phyloP scores from a whole-genome alignment of 345 rosid genomes.

The Salix suchowensis region DNA sequence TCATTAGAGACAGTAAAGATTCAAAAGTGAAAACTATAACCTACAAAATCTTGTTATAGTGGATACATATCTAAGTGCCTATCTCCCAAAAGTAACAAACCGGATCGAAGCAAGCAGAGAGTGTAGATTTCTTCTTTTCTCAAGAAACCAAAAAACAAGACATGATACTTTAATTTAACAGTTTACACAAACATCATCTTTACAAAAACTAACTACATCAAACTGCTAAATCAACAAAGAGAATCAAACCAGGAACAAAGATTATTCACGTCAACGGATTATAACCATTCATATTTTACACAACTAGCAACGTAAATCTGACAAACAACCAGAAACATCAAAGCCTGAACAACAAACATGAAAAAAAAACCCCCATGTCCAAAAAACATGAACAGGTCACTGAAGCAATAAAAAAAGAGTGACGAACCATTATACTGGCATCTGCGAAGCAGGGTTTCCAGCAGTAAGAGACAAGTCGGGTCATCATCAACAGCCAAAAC shows the following conservation, averaged over 20 bases:
- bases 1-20: neutral
- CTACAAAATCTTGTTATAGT: constrained; percentile 12
- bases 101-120: constrained; percentile 6
- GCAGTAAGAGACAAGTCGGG: constrained; percentile 56
- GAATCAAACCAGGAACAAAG: neutral
- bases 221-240: neutral
- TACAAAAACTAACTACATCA: neutral
- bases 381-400: constrained; percentile 8
- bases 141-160: neutral
- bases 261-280: neutral
- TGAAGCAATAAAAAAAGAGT: neutral
- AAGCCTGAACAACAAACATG: neutral
- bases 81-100: constrained; percentile 3
- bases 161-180: neutral
- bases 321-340: neutral
- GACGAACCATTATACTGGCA: constrained; percentile 60
- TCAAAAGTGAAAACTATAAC: neutral
- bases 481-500: constrained; percentile 83
- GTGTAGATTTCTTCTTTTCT: neutral
- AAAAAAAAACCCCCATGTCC: constrained; percentile 7
- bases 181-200: neutral
- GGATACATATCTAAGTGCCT: constrained; percentile 9
- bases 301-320: neutral
- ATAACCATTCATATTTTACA: neutral
- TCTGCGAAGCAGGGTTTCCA: constrained; percentile 53